Evolutionary conservation across 805 yeast species (phyloP).

Genomic region (Saccharomycopsis vini): DNA sequence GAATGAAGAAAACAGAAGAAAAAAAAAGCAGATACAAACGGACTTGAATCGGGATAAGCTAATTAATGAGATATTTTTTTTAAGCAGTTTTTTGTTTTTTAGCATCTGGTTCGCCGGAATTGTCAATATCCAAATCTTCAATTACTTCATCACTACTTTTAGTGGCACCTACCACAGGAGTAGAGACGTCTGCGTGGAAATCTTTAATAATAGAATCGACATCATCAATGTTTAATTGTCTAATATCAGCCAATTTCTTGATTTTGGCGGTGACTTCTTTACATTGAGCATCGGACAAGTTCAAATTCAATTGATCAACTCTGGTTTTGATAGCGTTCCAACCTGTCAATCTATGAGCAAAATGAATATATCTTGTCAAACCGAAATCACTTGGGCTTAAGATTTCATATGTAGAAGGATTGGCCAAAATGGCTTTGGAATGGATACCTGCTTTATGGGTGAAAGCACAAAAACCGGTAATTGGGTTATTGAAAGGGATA

Average conservation of each 20-base stretch:
- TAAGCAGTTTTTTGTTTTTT: background rate
- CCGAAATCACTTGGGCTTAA: conserved; percentile 93
- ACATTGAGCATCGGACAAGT: conserved; percentile 83
- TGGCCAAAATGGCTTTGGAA: conserved; percentile 96
- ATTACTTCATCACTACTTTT: background rate
- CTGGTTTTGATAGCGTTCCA: conserved; percentile 99
- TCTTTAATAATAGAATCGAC: conserved; percentile 95
- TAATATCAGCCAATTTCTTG: conserved; percentile 88
- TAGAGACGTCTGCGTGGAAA: conserved; percentile 67
- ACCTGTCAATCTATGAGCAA: conserved; percentile 95
- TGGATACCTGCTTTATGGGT: conserved; percentile 99
- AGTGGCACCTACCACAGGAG: conserved; percentile 37
- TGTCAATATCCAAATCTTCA: conserved; percentile 2
- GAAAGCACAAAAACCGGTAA: conserved; percentile 98
- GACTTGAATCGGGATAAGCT: background rate
- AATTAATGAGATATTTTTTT: background rate
- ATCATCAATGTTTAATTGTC: conserved; percentile 91
- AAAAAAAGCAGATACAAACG: background rate
- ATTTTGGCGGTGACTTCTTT: conserved; percentile 93
- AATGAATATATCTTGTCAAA: conserved; percentile 90
- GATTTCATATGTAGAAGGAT: conserved; percentile 98
- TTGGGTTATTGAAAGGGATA: conserved; percentile 96
- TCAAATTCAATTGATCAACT: conserved; percentile 91
- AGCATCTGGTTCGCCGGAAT: background rate
- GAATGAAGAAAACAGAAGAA: background rate